Evolutionary conservation across 352 stramenopile genomes (phyloP), one percentile per base, ranked within the genome.

Genomic region (Blastocystis hominis): DNA sequence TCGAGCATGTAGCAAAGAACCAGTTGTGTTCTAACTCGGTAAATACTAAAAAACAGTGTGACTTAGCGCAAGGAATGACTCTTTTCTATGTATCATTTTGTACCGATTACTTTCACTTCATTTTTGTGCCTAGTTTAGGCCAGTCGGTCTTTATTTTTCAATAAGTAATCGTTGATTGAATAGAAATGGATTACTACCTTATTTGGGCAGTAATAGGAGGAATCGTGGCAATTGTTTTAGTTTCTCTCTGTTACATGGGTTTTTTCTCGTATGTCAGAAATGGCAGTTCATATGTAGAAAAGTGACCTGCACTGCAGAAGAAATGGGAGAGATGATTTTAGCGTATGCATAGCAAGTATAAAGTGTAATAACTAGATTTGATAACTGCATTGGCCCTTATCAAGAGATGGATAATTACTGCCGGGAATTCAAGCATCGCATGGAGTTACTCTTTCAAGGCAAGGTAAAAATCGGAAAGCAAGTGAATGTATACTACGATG

Each of bases 401-500:
- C 10, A 42, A 3, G 70, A 80, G 42, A 80, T 80, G 13, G 70
- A 80, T 30, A 50, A 62, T 64, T 46, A 80, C 6, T 34, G 70
- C 30, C 15, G 44, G n/a, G n/a, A 61, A 13, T 42, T 80, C 3
- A 80, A n/a, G 30, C 6, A 64, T 38, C n/a, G 55, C 20, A 44
- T 80, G 15, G 5, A 44, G 53, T 30, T 63, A 40, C 20, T 80
- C 17, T 46, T 50, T 62, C 44, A 50, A 17, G 44, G 40, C 6
- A 34, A 44, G 15, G 42, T 62, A 10, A 62, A 64, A 6, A 64
- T 61, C 13, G 20, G 24, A 47, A 61, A 61, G 36, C 15, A 30
- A 24, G 70, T 80, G 44, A 50, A 80, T 64, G 42, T 80, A 10
- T 80, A 80, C 42, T 80, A 80, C 36, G 70, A 80, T 20, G 70